Evolutionary conservation across 495 filamentous ascomycete species (phyloP).

Genomic region (Friedmanniomyces simplex): DNA sequence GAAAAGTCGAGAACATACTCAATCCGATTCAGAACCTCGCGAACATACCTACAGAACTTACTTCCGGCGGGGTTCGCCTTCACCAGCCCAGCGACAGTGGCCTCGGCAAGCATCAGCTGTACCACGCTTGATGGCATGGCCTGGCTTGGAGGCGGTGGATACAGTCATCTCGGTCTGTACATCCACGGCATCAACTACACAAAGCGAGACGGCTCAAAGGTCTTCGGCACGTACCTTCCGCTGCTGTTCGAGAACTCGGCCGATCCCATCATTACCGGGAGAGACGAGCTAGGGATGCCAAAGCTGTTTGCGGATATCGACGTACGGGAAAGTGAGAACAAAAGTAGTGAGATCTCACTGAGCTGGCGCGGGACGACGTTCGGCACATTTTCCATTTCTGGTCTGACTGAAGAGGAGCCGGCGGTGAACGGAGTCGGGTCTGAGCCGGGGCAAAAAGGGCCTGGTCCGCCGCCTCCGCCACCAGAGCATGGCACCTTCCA

Average conservation of each 20-base stretch:
- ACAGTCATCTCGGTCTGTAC: conserved; percentile 46
- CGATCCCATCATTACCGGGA: conserved; percentile 35
- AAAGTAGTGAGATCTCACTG: conserved; percentile 5
- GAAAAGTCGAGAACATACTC: conserved; percentile 43
- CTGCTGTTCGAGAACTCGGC: conserved; percentile 45
- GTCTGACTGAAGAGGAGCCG: background rate
- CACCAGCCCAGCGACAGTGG: conserved; percentile 38
- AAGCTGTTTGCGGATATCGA: conserved; percentile 44
- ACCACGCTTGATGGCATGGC: conserved; percentile 42
- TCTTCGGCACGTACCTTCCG: conserved; percentile 44
- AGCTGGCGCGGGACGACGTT: conserved; percentile 12
- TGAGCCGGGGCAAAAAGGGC: background rate
- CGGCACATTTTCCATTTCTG: background rate
- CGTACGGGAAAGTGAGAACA: conserved; percentile 29
- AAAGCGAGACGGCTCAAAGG: conserved; percentile 37
- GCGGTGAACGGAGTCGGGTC: background rate
- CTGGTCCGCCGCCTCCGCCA: conserved; percentile 8
- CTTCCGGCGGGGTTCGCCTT: conserved; percentile 40
- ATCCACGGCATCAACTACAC: conserved; percentile 48
- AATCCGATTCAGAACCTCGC: conserved; percentile 47
- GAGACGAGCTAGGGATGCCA: conserved; percentile 7
- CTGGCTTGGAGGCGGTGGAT: conserved; percentile 47
- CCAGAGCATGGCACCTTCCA: conserved; percentile 34
- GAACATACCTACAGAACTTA: conserved; percentile 47
- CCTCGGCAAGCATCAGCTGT: conserved; percentile 40